Evolutionary conservation across 176 grass and related monocot genomes (phyloP).

Genomic region (Canna indica): DNA sequence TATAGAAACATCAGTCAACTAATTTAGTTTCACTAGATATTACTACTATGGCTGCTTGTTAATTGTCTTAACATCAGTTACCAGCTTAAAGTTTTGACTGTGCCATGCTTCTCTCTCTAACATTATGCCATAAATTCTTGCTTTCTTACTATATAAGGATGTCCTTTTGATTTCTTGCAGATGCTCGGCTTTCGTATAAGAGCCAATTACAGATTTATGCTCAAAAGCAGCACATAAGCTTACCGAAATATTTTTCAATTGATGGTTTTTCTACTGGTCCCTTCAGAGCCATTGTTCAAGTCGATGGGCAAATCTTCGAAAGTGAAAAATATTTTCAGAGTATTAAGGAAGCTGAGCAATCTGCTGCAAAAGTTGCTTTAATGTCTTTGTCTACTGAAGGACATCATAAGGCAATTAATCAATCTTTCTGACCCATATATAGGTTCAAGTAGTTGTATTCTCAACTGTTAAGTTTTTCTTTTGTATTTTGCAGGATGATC

Average conservation of each 20-base stretch:
- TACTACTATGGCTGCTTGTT: no score
- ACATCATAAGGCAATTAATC: neutral
- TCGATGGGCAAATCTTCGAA: slow-evolving; percentile 60
- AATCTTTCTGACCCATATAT: slow-evolving; percentile 5
- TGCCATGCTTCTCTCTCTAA: no score
- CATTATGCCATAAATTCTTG: neutral
- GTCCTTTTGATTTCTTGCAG: slow-evolving; percentile 25
- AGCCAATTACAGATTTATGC: slow-evolving; percentile 47
- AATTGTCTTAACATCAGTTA: no score
- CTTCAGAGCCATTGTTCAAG: slow-evolving; percentile 53
- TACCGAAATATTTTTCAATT: slow-evolving; percentile 38
- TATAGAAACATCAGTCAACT: no score
- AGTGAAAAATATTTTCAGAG: slow-evolving; percentile 33
- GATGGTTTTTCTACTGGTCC: slow-evolving; percentile 12
- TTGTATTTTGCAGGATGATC: slow-evolving; percentile 39
- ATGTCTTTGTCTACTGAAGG: slow-evolving; percentile 39
- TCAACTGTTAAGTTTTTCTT: slow-evolving; percentile 22
- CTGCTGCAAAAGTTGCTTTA: slow-evolving; percentile 64
- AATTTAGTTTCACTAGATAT: no score
- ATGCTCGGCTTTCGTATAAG: slow-evolving; percentile 37
- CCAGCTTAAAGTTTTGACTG: no score
- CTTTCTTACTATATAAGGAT: neutral
- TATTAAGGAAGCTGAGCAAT: slow-evolving; percentile 51
- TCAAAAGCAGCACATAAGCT: slow-evolving; percentile 40
- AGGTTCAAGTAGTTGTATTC: slow-evolving; percentile 5